Evolutionary conservation across 768 basidiomycete species (phyloP).

Genomic region (Boletellus ananiceps): DNA sequence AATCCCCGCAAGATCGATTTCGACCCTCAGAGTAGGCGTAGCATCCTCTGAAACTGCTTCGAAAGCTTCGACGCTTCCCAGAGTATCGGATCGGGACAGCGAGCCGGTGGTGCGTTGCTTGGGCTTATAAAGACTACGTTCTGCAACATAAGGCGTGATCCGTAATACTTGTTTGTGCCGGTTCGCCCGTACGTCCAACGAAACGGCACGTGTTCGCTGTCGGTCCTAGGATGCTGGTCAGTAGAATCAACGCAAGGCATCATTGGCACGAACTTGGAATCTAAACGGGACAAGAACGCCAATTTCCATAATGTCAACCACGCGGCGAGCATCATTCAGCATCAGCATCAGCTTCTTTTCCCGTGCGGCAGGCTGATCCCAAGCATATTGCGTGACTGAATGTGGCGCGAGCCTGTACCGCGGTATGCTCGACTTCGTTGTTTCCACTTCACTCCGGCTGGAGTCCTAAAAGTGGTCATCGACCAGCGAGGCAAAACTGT

Average conservation of each 20-base stretch:
- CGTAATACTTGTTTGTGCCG: slow-evolving; percentile 78
- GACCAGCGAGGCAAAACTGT: neutral
- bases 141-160: slow-evolving; percentile 83
- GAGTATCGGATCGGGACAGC: slow-evolving; percentile 61
- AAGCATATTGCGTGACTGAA: slow-evolving; percentile 68
- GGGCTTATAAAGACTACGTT: slow-evolving; percentile 84
- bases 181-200: slow-evolving; percentile 90
- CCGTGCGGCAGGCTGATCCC: slow-evolving; percentile 85
- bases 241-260: neutral
- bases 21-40: slow-evolving; percentile 57
- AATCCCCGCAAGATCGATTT: slow-evolving; percentile 81
- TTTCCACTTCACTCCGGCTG: slow-evolving; percentile 35
- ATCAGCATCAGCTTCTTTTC: slow-evolving; percentile 74
- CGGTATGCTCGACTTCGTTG: slow-evolving; percentile 35
- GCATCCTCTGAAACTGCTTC: slow-evolving; percentile 81
- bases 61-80: slow-evolving; percentile 69
- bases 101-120: slow-evolving; percentile 44
- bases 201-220: slow-evolving; percentile 61
- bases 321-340: slow-evolving; percentile 56
- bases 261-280: slow-evolving; percentile 53
- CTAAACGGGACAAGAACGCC: slow-evolving; percentile 88
- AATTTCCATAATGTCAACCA: slow-evolving; percentile 92
- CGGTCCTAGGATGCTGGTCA: slow-evolving; percentile 38
- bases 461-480: slow-evolving; percentile 40
- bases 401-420: slow-evolving; percentile 58